A percentile compares a stretch with the other conserved stretches of the same genome.
Conservation (phyloP, 2,329 filamentous ascomycete species). For the Epichloe sibirici region DNA sequence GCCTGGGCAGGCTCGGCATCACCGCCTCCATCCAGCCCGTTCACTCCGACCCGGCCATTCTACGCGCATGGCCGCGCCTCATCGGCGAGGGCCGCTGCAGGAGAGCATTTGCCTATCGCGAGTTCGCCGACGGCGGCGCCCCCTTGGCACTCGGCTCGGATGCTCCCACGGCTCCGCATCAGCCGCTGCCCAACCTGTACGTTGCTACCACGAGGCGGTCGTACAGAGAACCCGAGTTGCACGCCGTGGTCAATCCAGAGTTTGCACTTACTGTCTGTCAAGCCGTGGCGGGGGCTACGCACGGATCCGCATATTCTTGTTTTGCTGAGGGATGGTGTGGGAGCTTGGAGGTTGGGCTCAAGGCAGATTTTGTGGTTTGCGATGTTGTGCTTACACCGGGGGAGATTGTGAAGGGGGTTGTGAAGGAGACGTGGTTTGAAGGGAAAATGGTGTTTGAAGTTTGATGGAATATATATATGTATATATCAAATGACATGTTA, state of each 20-base stretch:
- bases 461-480: background rate
- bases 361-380: constrained; percentile 44
- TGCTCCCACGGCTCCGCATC: constrained; percentile 44
- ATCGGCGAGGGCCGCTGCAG: constrained; percentile 41
- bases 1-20: constrained; percentile 47
- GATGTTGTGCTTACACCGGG: constrained; percentile 37
- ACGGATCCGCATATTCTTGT: constrained; percentile 44
- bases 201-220: constrained; percentile 45
- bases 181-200: constrained; percentile 43
- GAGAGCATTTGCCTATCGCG: constrained; percentile 50
- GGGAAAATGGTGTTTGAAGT: constrained; percentile 28
- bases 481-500: background rate
- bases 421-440: constrained; percentile 42
- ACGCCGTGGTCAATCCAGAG: constrained; percentile 35
- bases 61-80: constrained; percentile 47
- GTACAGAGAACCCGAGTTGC: constrained; percentile 32
- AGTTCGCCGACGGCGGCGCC: constrained; percentile 44
- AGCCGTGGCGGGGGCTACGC: constrained; percentile 40
- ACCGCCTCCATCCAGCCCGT: constrained; percentile 47
- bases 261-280: constrained; percentile 41
- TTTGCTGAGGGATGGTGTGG: constrained; percentile 44
- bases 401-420: constrained; percentile 32
- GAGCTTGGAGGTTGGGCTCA: constrained; percentile 35
- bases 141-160: constrained; percentile 46
- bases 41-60: constrained; percentile 47